These are phyloP conservation scores for Cochliopodium minus DNA, from an alignment of 208 protist genomes.

Conservation along the genomic window DNA sequence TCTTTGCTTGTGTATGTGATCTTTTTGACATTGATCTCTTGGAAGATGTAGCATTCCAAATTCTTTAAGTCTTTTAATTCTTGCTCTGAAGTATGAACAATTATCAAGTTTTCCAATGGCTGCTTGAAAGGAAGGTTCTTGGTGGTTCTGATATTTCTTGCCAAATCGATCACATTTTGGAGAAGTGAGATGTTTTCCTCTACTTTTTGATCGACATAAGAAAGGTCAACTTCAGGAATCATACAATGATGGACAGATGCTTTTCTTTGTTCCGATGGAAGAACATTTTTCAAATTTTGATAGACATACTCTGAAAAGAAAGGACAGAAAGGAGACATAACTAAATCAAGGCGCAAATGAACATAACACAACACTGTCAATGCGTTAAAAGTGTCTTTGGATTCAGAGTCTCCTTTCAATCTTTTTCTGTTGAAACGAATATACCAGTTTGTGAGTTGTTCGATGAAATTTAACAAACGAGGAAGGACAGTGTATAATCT, in stretches of 20 bases:
- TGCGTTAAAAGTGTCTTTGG: no score
- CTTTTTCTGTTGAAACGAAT: constrained; percentile 87
- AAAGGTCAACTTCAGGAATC: constrained; percentile 54
- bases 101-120: constrained; percentile 62
- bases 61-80: constrained; percentile 50
- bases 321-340: constrained; percentile 95
- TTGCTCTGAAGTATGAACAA: constrained; percentile 49
- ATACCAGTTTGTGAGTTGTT: constrained; percentile 97
- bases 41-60: constrained; percentile 61
- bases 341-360: no score
- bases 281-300: constrained; percentile 71
- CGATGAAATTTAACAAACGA: constrained; percentile 81
- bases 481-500: constrained; percentile 96
- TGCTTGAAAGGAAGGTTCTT: constrained; percentile 68
- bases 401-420: constrained; percentile 63
- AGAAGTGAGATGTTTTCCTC: constrained; percentile 36
- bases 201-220: constrained; percentile 41
- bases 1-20: constrained; percentile 34
- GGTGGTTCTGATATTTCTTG: constrained; percentile 73
- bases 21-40: constrained; percentile 69
- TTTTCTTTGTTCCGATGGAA: constrained; percentile 54
- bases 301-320: constrained; percentile 94
- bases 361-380: no score
- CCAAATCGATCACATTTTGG: constrained; percentile 70
- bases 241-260: constrained; percentile 75